Evolutionary conservation across 1,284 basidiomycete species (phyloP).

Genomic region (Sphagnurus paluster): DNA sequence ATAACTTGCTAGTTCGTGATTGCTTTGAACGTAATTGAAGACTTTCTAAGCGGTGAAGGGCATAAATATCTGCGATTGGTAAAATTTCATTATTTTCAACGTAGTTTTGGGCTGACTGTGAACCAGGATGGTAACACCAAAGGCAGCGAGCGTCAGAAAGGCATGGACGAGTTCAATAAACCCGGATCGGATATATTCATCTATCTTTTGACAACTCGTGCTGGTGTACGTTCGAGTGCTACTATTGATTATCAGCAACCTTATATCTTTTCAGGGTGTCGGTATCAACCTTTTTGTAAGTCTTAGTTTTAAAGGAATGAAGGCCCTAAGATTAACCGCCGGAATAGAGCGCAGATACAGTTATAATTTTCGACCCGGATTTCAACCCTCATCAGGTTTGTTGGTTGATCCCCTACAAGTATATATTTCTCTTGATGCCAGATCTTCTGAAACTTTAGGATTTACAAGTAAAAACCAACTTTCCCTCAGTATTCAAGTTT

Average conservation of each 20-base stretch:
- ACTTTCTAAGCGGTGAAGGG: constrained; percentile 90
- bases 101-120: constrained; percentile 13
- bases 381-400: constrained; percentile 90
- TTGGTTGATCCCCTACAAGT: too few relatives aligned
- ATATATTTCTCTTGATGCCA: constrained; percentile 3
- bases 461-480: constrained; percentile 54
- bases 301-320: constrained; percentile 1
- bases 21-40: constrained; percentile 88
- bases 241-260: constrained; percentile 4
- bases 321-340: background rate
- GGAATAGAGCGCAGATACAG: constrained; percentile 77
- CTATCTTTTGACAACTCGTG: constrained; percentile 91
- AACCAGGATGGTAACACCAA: constrained; percentile 88
- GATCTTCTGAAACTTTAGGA: constrained; percentile 42
- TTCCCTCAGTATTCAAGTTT: background rate
- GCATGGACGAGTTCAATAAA: constrained; percentile 93
- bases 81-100: constrained; percentile 22
- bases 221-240: constrained; percentile 67
- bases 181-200: constrained; percentile 87
- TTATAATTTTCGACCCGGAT: constrained; percentile 91
- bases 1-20: constrained; percentile 78
- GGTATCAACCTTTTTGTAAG: constrained; percentile 83
- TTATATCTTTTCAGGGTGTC: constrained; percentile 50
- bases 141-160: constrained; percentile 85
- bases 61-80: constrained; percentile 89